These are phyloP conservation scores for Blastocystis sp. DNA, from an alignment of 352 stramenopile genomes.

Conservation along the genomic window DNA sequence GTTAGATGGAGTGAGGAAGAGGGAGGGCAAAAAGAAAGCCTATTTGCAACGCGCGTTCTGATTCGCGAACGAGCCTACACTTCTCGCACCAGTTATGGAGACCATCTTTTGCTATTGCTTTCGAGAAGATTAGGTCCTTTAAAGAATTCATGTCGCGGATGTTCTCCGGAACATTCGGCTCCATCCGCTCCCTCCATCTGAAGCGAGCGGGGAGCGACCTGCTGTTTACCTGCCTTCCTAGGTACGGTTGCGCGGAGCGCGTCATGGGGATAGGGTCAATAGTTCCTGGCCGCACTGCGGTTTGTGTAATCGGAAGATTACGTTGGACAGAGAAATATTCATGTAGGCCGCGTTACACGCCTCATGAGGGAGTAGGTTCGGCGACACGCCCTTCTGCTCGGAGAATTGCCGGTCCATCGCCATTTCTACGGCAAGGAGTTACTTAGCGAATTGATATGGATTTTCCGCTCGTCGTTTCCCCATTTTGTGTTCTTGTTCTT, in stretches of 20 bases:
- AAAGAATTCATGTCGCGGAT: conserved; percentile 56
- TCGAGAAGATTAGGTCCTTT: conserved; percentile 43
- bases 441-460: conserved; percentile 52
- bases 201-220: conserved; percentile 56
- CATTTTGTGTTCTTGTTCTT: too few species aligned
- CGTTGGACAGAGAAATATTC: conserved; percentile 66
- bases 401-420: conserved; percentile 61
- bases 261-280: conserved; percentile 21
- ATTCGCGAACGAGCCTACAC: not conserved
- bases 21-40: not conserved
- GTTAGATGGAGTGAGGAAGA: not conserved
- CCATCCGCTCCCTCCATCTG: conserved; percentile 49
- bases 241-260: not conserved
- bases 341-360: conserved; percentile 9
- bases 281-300: conserved; percentile 58
- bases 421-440: conserved; percentile 44
- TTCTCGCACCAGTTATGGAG: not conserved
- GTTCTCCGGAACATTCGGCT: conserved; percentile 63
- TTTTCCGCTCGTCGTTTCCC: not conserved
- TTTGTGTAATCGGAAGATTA: conserved; percentile 58
- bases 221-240: conserved; percentile 59
- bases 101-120: not conserved
- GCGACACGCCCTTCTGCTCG: conserved; percentile 63
- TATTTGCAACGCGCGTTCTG: not conserved
- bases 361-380: conserved; percentile 14